Conservation (phyloP, 345 rosid genomes). For the Eucalyptus curtisii region DNA sequence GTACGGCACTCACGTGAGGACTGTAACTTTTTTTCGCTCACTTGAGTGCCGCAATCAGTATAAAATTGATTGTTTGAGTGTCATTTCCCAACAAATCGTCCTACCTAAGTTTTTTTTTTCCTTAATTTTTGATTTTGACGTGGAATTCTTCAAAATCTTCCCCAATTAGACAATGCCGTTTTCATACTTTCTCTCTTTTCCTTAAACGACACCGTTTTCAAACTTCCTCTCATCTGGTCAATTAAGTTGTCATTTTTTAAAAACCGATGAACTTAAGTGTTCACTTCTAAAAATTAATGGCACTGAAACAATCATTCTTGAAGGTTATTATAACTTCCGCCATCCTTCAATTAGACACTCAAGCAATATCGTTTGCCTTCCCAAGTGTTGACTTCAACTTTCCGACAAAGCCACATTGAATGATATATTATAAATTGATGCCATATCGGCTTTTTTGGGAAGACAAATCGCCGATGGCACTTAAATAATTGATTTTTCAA, state of each 20-base stretch:
- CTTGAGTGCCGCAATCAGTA: not conserved
- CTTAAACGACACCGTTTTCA: not conserved
- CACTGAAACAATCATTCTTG: not conserved
- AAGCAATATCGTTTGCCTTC: not conserved
- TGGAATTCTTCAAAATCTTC: not conserved
- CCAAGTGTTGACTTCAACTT: no score
- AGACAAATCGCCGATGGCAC: not conserved
- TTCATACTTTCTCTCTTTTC: not conserved
- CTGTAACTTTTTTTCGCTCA: accelerated
- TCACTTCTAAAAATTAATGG: not conserved
- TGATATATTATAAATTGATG: no score
- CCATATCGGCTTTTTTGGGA: not conserved
- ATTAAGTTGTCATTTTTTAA: not conserved
- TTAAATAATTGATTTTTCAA: no score
- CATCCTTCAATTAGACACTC: not conserved
- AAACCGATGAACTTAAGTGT: not conserved
- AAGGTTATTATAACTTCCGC: not conserved
- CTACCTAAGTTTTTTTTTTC: not conserved
- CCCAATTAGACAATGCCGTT: not conserved
- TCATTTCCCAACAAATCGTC: not conserved
- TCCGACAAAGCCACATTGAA: not conserved
- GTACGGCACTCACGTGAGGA: accelerated
- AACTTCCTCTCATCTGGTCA: not conserved
- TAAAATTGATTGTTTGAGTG: not conserved
- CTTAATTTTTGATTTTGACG: not conserved